Percentiles rank a stretch among this genome's conserved stretches.
phyloP scores from a whole-genome alignment of 768 basidiomycete genomes.

The Termitomyces sp. region DNA sequence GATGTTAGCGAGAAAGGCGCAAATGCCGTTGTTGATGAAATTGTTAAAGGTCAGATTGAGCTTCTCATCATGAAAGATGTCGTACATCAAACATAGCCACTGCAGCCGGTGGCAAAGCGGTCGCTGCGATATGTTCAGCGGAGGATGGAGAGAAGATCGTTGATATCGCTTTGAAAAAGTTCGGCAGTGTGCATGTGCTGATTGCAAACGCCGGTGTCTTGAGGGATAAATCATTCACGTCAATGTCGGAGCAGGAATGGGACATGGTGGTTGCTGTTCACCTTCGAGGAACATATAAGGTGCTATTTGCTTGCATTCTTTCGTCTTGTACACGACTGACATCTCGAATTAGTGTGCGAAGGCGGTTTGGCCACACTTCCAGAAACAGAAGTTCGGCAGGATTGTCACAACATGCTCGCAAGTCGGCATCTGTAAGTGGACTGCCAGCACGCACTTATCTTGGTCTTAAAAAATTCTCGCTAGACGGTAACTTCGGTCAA shows the following conservation, averaged over 20 bases:
- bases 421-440: slow-evolving; percentile 83
- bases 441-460: no score
- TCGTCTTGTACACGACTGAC: neutral
- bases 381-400: slow-evolving; percentile 93
- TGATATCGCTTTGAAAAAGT: slow-evolving; percentile 79
- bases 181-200: slow-evolving; percentile 83
- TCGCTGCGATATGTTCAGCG: slow-evolving; percentile 76
- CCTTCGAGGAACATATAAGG: slow-evolving; percentile 87
- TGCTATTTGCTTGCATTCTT: slow-evolving; percentile 20
- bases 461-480: neutral
- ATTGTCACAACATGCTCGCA: slow-evolving; percentile 93
- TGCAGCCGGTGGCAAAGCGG: slow-evolving; percentile 85
- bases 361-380: slow-evolving; percentile 95
- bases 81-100: neutral
- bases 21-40: slow-evolving; percentile 79
- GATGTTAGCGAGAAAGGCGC: slow-evolving; percentile 89
- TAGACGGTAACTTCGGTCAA: slow-evolving; percentile 95
- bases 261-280: slow-evolving; percentile 88
- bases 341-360: slow-evolving; percentile 64
- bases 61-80: neutral
- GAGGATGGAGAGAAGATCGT: slow-evolving; percentile 92
- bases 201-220: slow-evolving; percentile 93
- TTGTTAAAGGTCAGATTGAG: slow-evolving; percentile 56
- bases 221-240: slow-evolving; percentile 87
- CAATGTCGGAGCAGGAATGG: slow-evolving; percentile 92